These are phyloP conservation scores for Suillus subaureus DNA, from an alignment of 768 basidiomycete genomes.

Conservation along the genomic window DNA sequence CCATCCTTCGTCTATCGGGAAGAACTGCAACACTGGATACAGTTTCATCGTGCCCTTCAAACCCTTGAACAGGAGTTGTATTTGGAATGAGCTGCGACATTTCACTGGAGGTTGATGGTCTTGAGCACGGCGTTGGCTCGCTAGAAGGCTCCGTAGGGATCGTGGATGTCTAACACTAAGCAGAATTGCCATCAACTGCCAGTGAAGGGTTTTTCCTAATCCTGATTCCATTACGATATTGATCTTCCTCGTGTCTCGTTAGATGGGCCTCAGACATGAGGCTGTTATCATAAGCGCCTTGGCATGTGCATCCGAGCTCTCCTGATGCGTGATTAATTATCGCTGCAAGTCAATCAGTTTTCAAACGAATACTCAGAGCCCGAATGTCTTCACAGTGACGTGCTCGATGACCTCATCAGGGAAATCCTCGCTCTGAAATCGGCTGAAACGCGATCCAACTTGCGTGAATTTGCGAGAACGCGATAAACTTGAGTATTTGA, in stretches of 20 bases:
- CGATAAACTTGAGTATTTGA: too few species aligned
- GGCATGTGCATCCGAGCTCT: neutral
- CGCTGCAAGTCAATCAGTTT: neutral
- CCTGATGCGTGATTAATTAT: neutral
- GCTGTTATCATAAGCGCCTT: neutral
- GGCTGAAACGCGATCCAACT: too few species aligned
- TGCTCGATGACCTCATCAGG: constrained; percentile 37
- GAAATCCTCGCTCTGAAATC: too few species aligned
- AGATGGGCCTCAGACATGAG: neutral
- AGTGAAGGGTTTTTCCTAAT: neutral
- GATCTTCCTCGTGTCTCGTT: neutral
- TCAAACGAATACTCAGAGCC: constrained; percentile 14
- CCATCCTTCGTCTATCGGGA: neutral
- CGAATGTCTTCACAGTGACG: constrained; percentile 42
- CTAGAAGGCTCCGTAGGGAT: neutral
- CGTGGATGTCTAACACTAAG: neutral
- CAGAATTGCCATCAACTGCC: neutral
- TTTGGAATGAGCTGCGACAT: neutral
- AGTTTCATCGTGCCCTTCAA: neutral
- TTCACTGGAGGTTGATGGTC: neutral
- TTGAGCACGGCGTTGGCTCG: neutral
- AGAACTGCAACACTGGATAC: neutral
- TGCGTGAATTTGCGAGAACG: too few species aligned
- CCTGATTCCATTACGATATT: neutral
- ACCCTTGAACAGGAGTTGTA: neutral